Conservation (phyloP, 2,329 filamentous ascomycete species). For the Botrytis medusae region DNA sequence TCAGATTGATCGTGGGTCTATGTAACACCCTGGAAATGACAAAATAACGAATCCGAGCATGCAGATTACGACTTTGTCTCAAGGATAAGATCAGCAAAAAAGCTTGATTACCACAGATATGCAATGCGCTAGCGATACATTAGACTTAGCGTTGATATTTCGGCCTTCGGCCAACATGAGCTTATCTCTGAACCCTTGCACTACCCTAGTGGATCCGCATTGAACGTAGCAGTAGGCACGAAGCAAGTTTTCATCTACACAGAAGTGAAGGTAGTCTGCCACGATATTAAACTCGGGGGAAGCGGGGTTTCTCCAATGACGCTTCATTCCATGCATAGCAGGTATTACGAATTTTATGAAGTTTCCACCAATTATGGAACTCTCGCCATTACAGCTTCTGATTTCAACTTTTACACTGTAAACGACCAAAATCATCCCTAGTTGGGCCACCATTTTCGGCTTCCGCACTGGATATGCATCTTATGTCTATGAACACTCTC, state of each 20-base stretch:
- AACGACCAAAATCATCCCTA: not conserved
- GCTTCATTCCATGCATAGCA: not conserved
- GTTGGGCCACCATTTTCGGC: not conserved
- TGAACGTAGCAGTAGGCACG: not conserved
- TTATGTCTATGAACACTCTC: not conserved
- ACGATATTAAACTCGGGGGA: not conserved
- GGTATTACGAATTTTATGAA: not conserved
- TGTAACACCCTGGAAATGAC: not conserved
- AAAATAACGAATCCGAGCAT: not conserved
- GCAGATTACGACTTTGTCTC: not conserved
- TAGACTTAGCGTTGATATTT: not conserved
- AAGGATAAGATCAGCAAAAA: not conserved
- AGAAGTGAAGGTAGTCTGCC: not conserved
- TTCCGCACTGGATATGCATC: not conserved
- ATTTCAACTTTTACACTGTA: not conserved
- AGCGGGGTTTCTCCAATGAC: not conserved
- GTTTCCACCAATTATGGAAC: not conserved
- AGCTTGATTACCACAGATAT: not conserved
- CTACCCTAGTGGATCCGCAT: not conserved
- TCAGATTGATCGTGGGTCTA: not conserved
- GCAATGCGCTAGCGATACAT: not conserved
- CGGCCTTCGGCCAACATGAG: not conserved
- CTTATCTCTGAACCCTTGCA: constrained; percentile 1
- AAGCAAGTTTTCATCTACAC: not conserved
- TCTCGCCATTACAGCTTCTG: too few species aligned